Conservation (phyloP, 768 basidiomycete species). For the Trametes cingulata region DNA sequence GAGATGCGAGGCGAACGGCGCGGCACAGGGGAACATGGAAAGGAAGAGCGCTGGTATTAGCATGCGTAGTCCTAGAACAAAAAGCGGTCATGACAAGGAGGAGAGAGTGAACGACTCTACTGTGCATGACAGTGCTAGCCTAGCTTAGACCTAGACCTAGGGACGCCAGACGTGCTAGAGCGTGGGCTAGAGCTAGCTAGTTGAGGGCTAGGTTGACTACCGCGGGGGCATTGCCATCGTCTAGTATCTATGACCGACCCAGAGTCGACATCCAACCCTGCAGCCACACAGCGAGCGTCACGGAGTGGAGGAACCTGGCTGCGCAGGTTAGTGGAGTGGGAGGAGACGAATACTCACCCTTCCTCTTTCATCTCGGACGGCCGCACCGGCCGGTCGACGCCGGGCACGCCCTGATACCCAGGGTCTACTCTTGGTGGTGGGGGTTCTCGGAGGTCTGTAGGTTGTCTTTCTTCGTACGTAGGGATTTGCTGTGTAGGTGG, state of each 20-base stretch:
- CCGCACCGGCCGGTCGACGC: conserved; percentile 66
- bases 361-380: conserved; percentile 96
- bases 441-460: conserved; percentile 50
- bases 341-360: conserved; percentile 71
- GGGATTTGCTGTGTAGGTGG: conserved; percentile 69
- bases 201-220: conserved; percentile 47
- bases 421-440: conserved; percentile 36
- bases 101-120: conserved; percentile 69
- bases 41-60: conserved; percentile 72
- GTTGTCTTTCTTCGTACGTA: conserved; percentile 70
- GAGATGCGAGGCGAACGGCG: conserved; percentile 15
- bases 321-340: conserved; percentile 14
- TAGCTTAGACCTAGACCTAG: conserved; percentile 67
- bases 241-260: conserved; percentile 25
- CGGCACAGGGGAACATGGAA: conserved; percentile 34
- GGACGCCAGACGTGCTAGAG: conserved; percentile 64
- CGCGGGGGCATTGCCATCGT: conserved; percentile 24
- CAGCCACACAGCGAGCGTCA: conserved; percentile 13
- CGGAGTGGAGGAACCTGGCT: conserved; percentile 8
- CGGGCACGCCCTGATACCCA: conserved; percentile 38
- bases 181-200: conserved; percentile 46
- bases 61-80: conserved; percentile 76
- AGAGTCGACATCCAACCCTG: conserved; percentile 26
- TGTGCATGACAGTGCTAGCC: conserved; percentile 62
- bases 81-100: conserved; percentile 53